Percentiles rank a stretch among this genome's conserved stretches.
Evolutionary conservation across 2,329 filamentous ascomycete genomes (phyloP).

Genomic region (Helotiales sp.): DNA sequence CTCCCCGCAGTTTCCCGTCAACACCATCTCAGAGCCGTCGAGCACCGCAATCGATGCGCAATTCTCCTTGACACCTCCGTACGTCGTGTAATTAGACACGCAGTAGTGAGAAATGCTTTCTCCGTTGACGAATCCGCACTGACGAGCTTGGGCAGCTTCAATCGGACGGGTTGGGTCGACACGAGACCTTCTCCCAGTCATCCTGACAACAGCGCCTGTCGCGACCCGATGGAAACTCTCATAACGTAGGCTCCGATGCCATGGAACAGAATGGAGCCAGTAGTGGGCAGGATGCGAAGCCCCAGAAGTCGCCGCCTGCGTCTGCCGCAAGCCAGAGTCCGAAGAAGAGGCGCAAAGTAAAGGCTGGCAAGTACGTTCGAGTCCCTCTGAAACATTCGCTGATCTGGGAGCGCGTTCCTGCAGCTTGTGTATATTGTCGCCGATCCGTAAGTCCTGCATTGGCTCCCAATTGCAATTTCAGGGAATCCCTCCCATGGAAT

Average conservation of each 20-base stretch:
- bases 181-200: constrained; percentile 20
- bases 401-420: constrained; percentile 49
- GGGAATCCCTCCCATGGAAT: constrained; percentile 35
- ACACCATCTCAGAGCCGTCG: constrained; percentile 8
- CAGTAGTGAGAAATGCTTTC: constrained; percentile 13
- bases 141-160: constrained; percentile 27
- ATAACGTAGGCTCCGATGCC: constrained; percentile 42
- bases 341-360: constrained; percentile 87
- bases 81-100: constrained; percentile 16
- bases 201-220: constrained; percentile 34
- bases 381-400: constrained; percentile 40
- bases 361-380: constrained; percentile 46
- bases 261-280: constrained; percentile 45
- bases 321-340: constrained; percentile 58
- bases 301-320: constrained; percentile 41
- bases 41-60: constrained; percentile 24
- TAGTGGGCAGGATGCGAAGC: constrained; percentile 43
- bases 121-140: constrained; percentile 14
- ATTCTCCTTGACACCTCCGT: constrained; percentile 8
- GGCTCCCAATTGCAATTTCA: constrained; percentile 33
- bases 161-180: constrained; percentile 8
- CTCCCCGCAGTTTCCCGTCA: constrained; percentile 18
- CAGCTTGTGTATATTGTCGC: constrained; percentile 88
- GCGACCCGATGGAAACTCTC: constrained; percentile 43
- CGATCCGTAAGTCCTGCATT: constrained; percentile 76